Conservation (phyloP, 2,329 filamentous ascomycete species). For the Penicillium sp. region DNA sequence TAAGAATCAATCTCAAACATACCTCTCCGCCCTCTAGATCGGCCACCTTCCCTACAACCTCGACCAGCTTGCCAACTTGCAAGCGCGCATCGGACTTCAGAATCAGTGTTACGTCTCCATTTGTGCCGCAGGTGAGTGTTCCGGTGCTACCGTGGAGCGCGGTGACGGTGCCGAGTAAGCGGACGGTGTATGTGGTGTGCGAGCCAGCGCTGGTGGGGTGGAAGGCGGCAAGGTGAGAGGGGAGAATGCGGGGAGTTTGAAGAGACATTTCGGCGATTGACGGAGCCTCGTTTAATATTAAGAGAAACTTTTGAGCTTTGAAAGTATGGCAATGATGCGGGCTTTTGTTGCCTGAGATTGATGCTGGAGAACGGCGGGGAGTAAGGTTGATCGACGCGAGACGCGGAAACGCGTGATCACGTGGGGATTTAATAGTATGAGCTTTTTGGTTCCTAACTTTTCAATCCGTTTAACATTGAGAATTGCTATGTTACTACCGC, state of each 20-base stretch:
- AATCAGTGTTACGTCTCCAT: slow-evolving; percentile 70
- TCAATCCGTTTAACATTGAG: no score
- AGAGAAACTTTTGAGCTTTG: neutral
- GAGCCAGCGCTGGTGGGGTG: slow-evolving; percentile 48
- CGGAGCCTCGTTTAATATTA: neutral
- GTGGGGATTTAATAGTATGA: slow-evolving; percentile 11
- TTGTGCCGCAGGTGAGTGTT: slow-evolving; percentile 67
- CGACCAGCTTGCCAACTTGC: slow-evolving; percentile 47
- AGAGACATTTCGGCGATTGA: slow-evolving; percentile 61
- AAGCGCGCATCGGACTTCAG: slow-evolving; percentile 61
- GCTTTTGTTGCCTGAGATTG: neutral
- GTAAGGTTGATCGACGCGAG: slow-evolving; percentile 15
- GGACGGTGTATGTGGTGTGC: slow-evolving; percentile 64
- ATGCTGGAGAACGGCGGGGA: slow-evolving; percentile 1
- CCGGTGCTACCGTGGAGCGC: slow-evolving; percentile 79
- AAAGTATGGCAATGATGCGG: neutral
- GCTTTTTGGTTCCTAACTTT: no score
- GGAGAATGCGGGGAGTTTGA: slow-evolving; percentile 78
- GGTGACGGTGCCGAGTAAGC: slow-evolving; percentile 79
- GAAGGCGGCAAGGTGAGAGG: slow-evolving; percentile 74
- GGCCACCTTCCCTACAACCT: slow-evolving; percentile 48
- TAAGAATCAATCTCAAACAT: slow-evolving; percentile 9
- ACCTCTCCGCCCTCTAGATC: slow-evolving; percentile 44
- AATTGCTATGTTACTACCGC: no score
- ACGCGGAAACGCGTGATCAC: slow-evolving; percentile 26